Evolutionary conservation across 2,329 filamentous ascomycete genomes (phyloP).

Genomic region (Hymenoscyphus repandus): DNA sequence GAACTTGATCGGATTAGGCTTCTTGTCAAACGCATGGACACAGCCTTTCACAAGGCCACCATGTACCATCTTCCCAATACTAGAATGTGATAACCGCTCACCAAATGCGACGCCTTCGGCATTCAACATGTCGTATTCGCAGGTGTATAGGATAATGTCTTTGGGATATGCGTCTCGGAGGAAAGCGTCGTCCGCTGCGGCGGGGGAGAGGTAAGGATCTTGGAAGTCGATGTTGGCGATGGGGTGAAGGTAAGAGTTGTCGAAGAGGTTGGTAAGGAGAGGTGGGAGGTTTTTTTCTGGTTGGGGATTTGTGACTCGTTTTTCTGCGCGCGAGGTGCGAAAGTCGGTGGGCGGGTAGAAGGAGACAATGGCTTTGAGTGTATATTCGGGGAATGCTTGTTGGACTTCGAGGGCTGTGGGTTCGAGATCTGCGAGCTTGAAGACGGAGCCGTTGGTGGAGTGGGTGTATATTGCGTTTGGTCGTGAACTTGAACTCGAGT

Average conservation of each 20-base stretch:
- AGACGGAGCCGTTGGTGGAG: slow-evolving; percentile 17
- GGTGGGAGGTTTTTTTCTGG: slow-evolving; percentile 55
- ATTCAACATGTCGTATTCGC: slow-evolving; percentile 62
- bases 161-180: slow-evolving; percentile 43
- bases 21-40: slow-evolving; percentile 63
- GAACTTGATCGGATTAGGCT: slow-evolving; percentile 51
- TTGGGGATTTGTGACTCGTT: slow-evolving; percentile 46
- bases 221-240: slow-evolving; percentile 36
- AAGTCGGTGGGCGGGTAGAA: slow-evolving; percentile 62
- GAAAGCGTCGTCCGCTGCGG: slow-evolving; percentile 48
- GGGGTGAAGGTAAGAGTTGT: slow-evolving; percentile 55
- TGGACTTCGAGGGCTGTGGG: slow-evolving; percentile 28
- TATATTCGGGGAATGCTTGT: slow-evolving; percentile 36
- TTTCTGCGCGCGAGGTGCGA: slow-evolving; percentile 50
- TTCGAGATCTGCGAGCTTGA: slow-evolving; percentile 29
- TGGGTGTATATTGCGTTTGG: not conserved
- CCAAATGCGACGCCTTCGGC: slow-evolving; percentile 56
- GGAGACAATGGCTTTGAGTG: slow-evolving; percentile 47
- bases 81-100: slow-evolving; percentile 44
- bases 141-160: slow-evolving; percentile 53
- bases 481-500: not conserved
- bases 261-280: slow-evolving; percentile 56
- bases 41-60: slow-evolving; percentile 55
- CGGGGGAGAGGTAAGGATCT: slow-evolving; percentile 54
- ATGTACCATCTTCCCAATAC: slow-evolving; percentile 49